These are phyloP conservation scores for Nannochloropsis oceanica DNA, from an alignment of 108 stramenopile genomes.

Conservation along the genomic window DNA sequence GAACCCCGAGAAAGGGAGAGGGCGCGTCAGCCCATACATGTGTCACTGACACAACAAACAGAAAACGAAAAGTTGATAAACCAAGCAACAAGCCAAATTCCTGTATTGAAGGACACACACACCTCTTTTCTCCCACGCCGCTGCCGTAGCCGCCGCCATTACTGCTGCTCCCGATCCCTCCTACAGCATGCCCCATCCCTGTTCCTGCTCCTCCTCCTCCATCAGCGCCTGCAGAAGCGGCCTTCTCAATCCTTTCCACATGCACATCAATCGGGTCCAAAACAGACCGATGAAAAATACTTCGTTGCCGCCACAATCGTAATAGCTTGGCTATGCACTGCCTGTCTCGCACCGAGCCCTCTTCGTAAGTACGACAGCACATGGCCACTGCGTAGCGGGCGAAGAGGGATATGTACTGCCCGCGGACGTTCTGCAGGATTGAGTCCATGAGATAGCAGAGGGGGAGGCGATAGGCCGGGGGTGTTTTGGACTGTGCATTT, in stretches of 20 bases:
- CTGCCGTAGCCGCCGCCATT: too few species aligned
- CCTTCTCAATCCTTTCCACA: background rate
- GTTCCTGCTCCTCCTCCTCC: too few species aligned
- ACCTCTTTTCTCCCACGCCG: background rate
- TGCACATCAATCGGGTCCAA: background rate
- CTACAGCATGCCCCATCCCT: background rate
- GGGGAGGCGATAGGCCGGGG: background rate
- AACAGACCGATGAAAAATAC: background rate
- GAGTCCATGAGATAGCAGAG: background rate
- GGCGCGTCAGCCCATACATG: background rate
- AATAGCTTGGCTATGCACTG: background rate
- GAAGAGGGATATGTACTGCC: background rate
- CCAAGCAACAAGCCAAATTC: background rate
- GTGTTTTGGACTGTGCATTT: background rate
- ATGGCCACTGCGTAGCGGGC: background rate
- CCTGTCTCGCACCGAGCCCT: background rate
- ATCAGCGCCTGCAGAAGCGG: too few species aligned
- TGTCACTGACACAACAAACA: too few species aligned
- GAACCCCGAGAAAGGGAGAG: too few species aligned
- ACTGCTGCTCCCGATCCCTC: too few species aligned
- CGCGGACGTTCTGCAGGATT: background rate
- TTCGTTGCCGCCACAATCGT: background rate
- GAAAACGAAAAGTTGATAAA: background rate
- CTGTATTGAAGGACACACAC: background rate
- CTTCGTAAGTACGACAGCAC: background rate